Evolutionary conservation across 2,329 filamentous ascomycete genomes (phyloP).

Genomic region (Fusarium chuoi): DNA sequence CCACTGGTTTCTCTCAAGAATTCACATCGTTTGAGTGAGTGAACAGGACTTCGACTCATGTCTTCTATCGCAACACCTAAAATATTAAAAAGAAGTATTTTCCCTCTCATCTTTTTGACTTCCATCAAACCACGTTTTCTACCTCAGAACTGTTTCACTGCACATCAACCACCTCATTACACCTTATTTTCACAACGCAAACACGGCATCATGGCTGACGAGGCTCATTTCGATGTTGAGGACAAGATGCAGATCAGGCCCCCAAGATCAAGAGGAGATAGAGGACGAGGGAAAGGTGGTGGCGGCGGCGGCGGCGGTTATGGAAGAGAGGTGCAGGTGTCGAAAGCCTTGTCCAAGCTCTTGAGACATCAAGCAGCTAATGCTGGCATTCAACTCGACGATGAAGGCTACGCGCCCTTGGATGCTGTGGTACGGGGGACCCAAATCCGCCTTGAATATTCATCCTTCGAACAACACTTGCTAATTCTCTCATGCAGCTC

Average conservation of each 20-base stretch:
- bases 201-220: constrained; percentile 32
- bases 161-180: not conserved
- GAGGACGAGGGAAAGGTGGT: constrained; percentile 41
- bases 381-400: constrained; percentile 67
- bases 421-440: constrained; percentile 62
- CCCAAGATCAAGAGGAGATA: constrained; percentile 31
- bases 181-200: not conserved
- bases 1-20: constrained; percentile 10
- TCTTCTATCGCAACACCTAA: not conserved
- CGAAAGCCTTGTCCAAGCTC: constrained; percentile 64
- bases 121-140: not conserved
- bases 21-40: not conserved
- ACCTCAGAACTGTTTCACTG: not conserved
- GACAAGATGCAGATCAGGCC: constrained; percentile 38
- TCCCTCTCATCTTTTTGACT: not conserved
- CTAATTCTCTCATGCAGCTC: constrained; percentile 52
- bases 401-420: constrained; percentile 67
- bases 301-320: constrained; percentile 43
- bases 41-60: constrained; percentile 3
- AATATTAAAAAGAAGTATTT: not conserved
- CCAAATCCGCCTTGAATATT: not conserved
- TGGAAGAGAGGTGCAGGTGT: constrained; percentile 60
- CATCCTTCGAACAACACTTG: too few relatives aligned
- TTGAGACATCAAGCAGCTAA: constrained; percentile 67
- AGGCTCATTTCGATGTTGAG: constrained; percentile 37